Base-by-base conservation (phyloP, 1,284 basidiomycete genomes). In the Gomphus sp. region DNA sequence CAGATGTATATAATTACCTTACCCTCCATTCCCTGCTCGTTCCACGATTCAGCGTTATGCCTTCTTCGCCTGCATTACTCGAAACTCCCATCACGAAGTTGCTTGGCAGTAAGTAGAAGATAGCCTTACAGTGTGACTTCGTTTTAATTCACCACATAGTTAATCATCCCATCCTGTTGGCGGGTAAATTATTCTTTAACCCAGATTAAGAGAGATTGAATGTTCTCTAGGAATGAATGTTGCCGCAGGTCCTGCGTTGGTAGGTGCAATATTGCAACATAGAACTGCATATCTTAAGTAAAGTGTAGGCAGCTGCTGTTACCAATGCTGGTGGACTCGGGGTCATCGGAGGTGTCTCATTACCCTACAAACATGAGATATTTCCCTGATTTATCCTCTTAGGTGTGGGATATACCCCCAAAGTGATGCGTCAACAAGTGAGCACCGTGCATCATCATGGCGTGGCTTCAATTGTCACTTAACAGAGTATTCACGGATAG, bases 251-350 rank as follows among this genome's bases (percentile, higher is more conserved):
- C 89, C 91, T 18, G 88, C 91, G 69, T 80, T 93, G 18, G 74
- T 60, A 56, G 31, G 36, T 48, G 48, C 39, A 55, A 7, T 34
- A 18, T 6, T 22, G 22, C 22, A 25, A 12, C 25, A 22, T 10
- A 18, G 39, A 36, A 9, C 34, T 31, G 14, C 4, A 22, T 22
- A 16, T 16, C 4, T 14, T 18, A 33, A 31, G 16, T 18, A 12
- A 51, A 5, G 16, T 34, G 37, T 54, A 65, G 37, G 88, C 90
- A 18, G 92, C 92, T 50, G 92, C 90, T 43, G 90, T 92, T 58
- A 88, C 85, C 43, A 94, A 93, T 66, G 91, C 90, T 39, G 89
- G 89, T 50, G 92, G 92, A 54, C 68, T 95, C 37, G 92, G 92
- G 61, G 90, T 93, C 60, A 90, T 95, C 62, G 92, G 92, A 56